A percentile compares a stretch with the other conserved stretches of the same genome.
These are phyloP conservation scores for Mrakia hoshinonis DNA, from an alignment of 768 basidiomycete genomes.

Conservation along the genomic window DNA sequence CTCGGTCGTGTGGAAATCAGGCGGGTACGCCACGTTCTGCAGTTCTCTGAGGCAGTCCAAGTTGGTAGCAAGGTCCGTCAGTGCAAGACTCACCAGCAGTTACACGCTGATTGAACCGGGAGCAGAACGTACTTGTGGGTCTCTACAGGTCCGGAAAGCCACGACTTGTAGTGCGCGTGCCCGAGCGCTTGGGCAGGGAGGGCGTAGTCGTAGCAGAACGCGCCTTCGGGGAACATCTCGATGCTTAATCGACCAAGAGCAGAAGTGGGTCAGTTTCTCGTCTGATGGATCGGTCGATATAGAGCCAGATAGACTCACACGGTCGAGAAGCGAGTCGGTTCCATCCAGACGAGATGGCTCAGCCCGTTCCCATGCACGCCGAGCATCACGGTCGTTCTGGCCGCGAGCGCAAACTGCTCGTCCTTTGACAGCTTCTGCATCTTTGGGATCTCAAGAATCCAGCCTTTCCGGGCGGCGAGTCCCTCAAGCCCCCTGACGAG, in stretches of 20 bases:
- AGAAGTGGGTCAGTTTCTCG: no score
- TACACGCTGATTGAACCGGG: no score
- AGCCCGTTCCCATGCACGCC: conserved; percentile 3
- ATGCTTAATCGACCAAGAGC: background rate
- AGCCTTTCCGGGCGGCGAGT: background rate
- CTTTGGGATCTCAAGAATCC: conserved; percentile 1
- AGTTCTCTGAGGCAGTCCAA: no score
- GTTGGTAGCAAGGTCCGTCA: no score
- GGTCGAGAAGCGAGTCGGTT: conserved; percentile 2
- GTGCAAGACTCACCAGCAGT: no score
- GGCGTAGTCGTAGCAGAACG: conserved; percentile 10
- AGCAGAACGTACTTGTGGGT: no score
- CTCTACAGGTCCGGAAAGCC: background rate
- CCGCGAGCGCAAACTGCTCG: conserved; percentile 8
- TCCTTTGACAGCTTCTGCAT: conserved; percentile 6
- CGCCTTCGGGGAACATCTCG: background rate
- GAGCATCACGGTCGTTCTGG: conserved; percentile 9
- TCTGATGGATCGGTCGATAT: no score
- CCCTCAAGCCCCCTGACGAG: background rate
- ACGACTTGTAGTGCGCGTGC: background rate
- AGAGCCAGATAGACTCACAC: background rate
- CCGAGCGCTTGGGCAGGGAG: conserved; percentile 2
- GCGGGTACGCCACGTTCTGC: no score
- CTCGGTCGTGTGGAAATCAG: no score
- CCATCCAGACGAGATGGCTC: conserved; percentile 11